Percentiles rank a stretch among this genome's conserved stretches.
Conservation (phyloP, 768 basidiomycete genomes). For the Hemileccinum impolitum region DNA sequence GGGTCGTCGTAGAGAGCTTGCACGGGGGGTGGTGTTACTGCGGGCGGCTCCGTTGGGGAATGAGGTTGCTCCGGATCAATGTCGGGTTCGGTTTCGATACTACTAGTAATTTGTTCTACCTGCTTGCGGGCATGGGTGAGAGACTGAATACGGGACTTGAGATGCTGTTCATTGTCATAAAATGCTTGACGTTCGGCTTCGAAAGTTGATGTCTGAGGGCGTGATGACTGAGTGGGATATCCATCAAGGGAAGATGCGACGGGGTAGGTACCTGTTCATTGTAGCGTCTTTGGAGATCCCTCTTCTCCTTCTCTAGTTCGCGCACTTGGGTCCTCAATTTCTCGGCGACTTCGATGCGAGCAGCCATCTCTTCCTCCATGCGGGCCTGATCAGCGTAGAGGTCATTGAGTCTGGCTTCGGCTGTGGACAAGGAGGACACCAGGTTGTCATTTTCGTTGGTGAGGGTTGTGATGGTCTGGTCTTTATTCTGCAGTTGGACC, state of each 20-base stretch:
- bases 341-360: slow-evolving; percentile 78
- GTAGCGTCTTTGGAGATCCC: slow-evolving; percentile 77
- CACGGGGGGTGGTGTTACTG: slow-evolving; percentile 23
- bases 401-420: slow-evolving; percentile 73
- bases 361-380: slow-evolving; percentile 77
- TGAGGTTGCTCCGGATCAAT: slow-evolving; percentile 36
- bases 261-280: slow-evolving; percentile 75
- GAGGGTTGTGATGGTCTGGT: slow-evolving; percentile 60
- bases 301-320: slow-evolving; percentile 86
- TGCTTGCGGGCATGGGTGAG: slow-evolving; percentile 66
- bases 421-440: slow-evolving; percentile 58
- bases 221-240: slow-evolving; percentile 10
- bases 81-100: slow-evolving; percentile 39
- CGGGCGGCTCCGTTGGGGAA: slow-evolving; percentile 23
- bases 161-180: slow-evolving; percentile 91
- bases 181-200: slow-evolving; percentile 91
- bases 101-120: slow-evolving; percentile 35
- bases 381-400: slow-evolving; percentile 79
- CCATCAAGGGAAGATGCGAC: slow-evolving; percentile 12
- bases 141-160: slow-evolving; percentile 85
- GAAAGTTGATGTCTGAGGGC: slow-evolving; percentile 75
- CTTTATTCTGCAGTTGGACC: slow-evolving; percentile 74
- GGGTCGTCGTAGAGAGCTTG: slow-evolving; percentile 56
- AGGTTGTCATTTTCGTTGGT: slow-evolving; percentile 63
- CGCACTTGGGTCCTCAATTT: slow-evolving; percentile 78